Conservation (phyloP, 2,329 filamentous ascomycete species). For the Amylocarpus encephaloides region DNA sequence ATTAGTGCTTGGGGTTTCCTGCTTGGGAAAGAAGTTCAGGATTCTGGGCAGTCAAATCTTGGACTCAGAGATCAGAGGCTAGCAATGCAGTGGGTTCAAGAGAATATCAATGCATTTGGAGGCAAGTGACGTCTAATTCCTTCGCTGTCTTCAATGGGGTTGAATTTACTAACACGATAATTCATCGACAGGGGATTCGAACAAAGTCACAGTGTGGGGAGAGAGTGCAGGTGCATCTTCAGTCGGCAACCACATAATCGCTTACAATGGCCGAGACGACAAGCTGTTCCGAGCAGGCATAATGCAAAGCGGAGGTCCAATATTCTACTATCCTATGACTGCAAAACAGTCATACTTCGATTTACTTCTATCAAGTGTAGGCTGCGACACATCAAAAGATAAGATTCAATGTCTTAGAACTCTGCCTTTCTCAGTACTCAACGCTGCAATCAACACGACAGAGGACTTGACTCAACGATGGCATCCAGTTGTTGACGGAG, state of each 20-base stretch:
- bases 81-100: constrained; percentile 48
- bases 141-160: too few species aligned
- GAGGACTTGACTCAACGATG: constrained; percentile 35
- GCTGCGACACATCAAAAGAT: constrained; percentile 17
- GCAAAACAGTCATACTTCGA: too few species aligned
- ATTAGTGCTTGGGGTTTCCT: constrained; percentile 63
- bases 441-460: constrained; percentile 36
- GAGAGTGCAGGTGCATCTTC: constrained; percentile 38
- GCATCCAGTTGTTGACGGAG: constrained; percentile 45
- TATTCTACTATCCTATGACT: constrained; percentile 33
- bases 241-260: constrained; percentile 40
- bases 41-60: constrained; percentile 51
- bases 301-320: constrained; percentile 40
- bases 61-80: constrained; percentile 55
- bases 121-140: too few species aligned
- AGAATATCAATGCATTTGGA: constrained; percentile 38
- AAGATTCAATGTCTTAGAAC: constrained; percentile 26
- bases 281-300: constrained; percentile 48
- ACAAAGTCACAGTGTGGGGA: constrained; percentile 38
- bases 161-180: too few species aligned
- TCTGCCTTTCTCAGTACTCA: constrained; percentile 39
- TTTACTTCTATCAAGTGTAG: too few species aligned
- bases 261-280: constrained; percentile 45
- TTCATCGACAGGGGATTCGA: too few species aligned
- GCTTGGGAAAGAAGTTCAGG: constrained; percentile 44